A percentile compares a stretch with the other conserved stretches of the same genome.
Conservation (phyloP, 306 rosid genomes). For the Casuarina glauca region DNA sequence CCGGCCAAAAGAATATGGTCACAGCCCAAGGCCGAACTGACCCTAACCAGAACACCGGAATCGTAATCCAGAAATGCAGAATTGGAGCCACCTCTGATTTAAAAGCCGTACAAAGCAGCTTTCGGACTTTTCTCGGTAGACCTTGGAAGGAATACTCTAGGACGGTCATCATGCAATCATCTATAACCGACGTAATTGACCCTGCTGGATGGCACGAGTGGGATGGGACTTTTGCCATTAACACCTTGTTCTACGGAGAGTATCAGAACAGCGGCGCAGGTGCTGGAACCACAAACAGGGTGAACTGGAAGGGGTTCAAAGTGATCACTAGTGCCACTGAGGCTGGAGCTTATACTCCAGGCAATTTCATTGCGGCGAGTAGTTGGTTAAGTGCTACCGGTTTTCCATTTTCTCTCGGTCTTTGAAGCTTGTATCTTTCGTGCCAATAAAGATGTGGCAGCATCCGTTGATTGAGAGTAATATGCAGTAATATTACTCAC, state of each 20-base stretch:
- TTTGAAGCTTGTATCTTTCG: conserved; percentile 19
- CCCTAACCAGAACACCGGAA: conserved; percentile 93
- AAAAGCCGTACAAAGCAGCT: conserved; percentile 30
- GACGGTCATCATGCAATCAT: conserved; percentile 67
- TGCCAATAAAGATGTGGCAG: not conserved
- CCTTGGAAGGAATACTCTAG: conserved; percentile 93
- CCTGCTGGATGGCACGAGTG: conserved; percentile 82
- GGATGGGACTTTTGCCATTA: conserved; percentile 72
- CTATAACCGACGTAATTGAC: conserved; percentile 56
- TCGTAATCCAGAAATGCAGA: conserved; percentile 72
- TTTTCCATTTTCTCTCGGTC: conserved; percentile 72
- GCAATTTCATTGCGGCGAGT: conserved; percentile 60
- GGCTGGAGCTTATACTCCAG: conserved; percentile 60
- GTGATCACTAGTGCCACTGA: conserved; percentile 60
- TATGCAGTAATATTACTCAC: not conserved
- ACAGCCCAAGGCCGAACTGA: conserved; percentile 86
- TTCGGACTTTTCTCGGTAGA: conserved; percentile 72
- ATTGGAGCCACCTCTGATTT: conserved; percentile 79
- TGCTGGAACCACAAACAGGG: conserved; percentile 61
- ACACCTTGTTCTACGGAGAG: conserved; percentile 68
- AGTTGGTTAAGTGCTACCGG: conserved; percentile 69
- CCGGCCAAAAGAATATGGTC: conserved; percentile 89
- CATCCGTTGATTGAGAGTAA: not conserved
- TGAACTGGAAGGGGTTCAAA: conserved; percentile 68
- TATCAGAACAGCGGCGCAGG: conserved; percentile 73